A percentile compares a stretch with the other conserved stretches of the same genome.
phyloP scores from a whole-genome alignment of 192 early-diverging fungal species.

The Ambispora gerdemannii region DNA sequence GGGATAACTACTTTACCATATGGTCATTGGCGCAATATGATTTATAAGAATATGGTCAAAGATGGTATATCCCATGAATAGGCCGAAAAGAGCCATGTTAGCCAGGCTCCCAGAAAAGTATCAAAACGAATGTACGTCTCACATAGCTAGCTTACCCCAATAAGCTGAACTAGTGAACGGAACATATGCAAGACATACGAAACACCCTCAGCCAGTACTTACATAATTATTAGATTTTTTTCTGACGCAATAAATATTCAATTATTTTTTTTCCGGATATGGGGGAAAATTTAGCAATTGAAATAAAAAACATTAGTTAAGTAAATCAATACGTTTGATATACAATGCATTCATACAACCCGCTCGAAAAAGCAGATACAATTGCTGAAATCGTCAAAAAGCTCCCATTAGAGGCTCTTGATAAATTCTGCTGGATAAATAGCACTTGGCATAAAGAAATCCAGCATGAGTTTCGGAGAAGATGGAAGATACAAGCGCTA shows the following conservation, averaged over 20 bases:
- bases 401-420: not conserved
- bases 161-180: too few relatives aligned
- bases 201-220: too few relatives aligned
- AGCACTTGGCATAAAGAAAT: slow-evolving; percentile 9
- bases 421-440: slow-evolving; percentile 1
- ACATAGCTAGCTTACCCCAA: too few relatives aligned
- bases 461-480: not conserved
- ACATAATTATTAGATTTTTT: too few relatives aligned
- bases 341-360: slow-evolving; percentile 1
- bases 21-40: not conserved
- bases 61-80: too few relatives aligned
- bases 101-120: too few relatives aligned
- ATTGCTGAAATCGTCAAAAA: not conserved
- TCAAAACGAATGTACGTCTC: too few relatives aligned
- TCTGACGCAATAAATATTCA: too few relatives aligned
- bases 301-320: slow-evolving; percentile 12
- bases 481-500: slow-evolving; percentile 1
- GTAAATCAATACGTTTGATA: slow-evolving; percentile 9
- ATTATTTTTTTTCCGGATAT: too few relatives aligned
- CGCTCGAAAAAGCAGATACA: not conserved
- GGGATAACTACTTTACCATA: not conserved
- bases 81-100: too few relatives aligned
- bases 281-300: not conserved
- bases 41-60: not conserved
- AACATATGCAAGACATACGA: too few relatives aligned